phyloP scores from a whole-genome alignment of 2,329 filamentous ascomycete genomes.

The Talaromyces piceae region DNA sequence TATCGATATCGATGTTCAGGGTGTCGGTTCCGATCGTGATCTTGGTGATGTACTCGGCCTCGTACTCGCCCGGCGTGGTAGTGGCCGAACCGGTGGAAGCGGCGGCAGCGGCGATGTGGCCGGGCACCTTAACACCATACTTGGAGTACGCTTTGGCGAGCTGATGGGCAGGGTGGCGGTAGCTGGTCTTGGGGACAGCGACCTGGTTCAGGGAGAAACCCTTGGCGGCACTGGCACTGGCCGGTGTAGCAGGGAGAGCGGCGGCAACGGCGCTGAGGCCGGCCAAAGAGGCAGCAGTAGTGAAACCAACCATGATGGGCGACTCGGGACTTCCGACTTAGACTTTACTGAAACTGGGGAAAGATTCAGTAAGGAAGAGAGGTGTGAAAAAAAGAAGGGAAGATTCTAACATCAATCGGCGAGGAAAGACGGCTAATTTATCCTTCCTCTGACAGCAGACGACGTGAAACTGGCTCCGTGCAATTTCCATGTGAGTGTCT shows the following conservation, averaged over 20 bases:
- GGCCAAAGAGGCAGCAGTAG: not conserved
- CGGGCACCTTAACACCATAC: not conserved
- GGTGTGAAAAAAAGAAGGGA: not conserved
- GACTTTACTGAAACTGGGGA: not conserved
- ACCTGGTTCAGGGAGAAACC: constrained; percentile 2
- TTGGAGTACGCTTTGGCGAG: not conserved
- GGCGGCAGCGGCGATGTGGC: not conserved
- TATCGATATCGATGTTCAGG: constrained; percentile 63
- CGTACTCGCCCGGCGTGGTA: constrained; percentile 38
- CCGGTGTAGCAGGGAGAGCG: not conserved
- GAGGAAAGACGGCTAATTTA: not conserved
- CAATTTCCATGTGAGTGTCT: not conserved
- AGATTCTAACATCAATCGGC: too few species aligned
- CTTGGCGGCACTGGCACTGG: too few species aligned
- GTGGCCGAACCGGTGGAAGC: constrained; percentile 17
- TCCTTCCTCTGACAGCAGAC: not conserved
- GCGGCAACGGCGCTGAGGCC: not conserved
- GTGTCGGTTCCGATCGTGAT: constrained; percentile 57
- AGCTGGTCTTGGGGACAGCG: not conserved
- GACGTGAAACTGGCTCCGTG: not conserved
- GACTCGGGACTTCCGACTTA: too few species aligned
- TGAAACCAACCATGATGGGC: not conserved
- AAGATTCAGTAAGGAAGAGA: not conserved
- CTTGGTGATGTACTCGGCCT: constrained; percentile 53
- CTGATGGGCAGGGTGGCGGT: not conserved